A percentile compares a stretch with the other conserved stretches of the same genome.
phyloP scores from a whole-genome alignment of 495 filamentous ascomycete species.

The Cercophora samala region DNA sequence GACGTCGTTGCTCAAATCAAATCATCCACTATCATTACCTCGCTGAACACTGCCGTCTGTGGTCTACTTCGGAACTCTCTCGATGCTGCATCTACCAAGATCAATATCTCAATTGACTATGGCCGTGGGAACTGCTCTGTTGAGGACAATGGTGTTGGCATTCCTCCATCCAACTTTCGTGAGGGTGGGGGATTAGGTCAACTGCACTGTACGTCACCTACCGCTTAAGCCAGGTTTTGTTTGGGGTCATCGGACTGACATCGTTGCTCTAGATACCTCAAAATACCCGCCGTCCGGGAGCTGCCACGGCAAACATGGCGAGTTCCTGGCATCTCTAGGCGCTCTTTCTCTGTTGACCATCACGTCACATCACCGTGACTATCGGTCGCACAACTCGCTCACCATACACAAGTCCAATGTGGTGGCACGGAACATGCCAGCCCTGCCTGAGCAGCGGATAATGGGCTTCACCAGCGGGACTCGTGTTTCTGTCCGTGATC shows the following conservation, averaged over 20 bases:
- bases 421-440: conserved; percentile 64
- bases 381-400: conserved; percentile 65
- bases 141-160: conserved; percentile 85
- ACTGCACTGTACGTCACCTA: conserved; percentile 59
- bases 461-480: conserved; percentile 65
- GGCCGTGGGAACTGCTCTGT: conserved; percentile 72
- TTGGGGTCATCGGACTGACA: conserved; percentile 27
- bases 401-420: conserved; percentile 68
- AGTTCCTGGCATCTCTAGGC: conserved; percentile 74
- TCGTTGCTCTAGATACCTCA: conserved; percentile 63
- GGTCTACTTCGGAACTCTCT: conserved; percentile 84
- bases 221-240: neutral
- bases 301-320: conserved; percentile 66
- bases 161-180: conserved; percentile 66
- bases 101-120: conserved; percentile 73
- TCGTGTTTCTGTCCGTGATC: conserved; percentile 71
- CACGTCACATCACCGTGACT: conserved; percentile 65
- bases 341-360: conserved; percentile 74
- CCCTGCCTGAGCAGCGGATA: conserved; percentile 58
- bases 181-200: conserved; percentile 70
- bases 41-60: conserved; percentile 66
- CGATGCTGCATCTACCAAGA: conserved; percentile 70
- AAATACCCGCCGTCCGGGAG: conserved; percentile 52
- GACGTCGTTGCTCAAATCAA: conserved; percentile 82
- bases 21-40: conserved; percentile 74